Percentiles rank a stretch among this genome's conserved stretches.
Evolutionary conservation across 148 eudicot species (phyloP).

Genomic region (Amaranthus hypochondriacus): DNA sequence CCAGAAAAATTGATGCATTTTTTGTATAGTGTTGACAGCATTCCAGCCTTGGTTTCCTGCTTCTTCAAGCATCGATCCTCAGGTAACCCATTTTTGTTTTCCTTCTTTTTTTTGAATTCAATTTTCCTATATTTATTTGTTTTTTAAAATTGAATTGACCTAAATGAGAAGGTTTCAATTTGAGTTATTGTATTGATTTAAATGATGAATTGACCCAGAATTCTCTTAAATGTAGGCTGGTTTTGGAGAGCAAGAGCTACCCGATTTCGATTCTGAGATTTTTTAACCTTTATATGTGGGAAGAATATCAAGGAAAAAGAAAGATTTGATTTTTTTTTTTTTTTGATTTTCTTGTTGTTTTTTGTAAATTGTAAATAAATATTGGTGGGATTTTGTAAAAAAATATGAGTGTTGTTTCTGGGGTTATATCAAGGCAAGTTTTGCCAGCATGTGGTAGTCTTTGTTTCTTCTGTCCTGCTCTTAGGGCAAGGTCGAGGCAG

Average conservation of each 20-base stretch:
- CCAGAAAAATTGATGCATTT: conserved; percentile 28
- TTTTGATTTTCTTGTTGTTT: neutral
- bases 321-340: conserved; percentile 12
- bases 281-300: neutral
- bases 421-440: conserved; percentile 83
- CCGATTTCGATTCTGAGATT: conserved; percentile 24
- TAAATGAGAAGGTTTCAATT: conserved; percentile 4
- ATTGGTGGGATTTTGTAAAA: conserved; percentile 12
- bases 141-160: conserved; percentile 11
- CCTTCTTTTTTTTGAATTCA: neutral
- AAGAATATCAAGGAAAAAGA: conserved; percentile 29
- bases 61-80: conserved; percentile 49
- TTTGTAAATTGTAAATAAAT: conserved; percentile 18
- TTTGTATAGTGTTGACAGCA: conserved; percentile 26
- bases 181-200: neutral
- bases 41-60: conserved; percentile 68
- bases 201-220: neutral
- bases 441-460: conserved; percentile 84
- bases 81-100: conserved; percentile 35
- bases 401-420: conserved; percentile 72
- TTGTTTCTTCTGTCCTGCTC: conserved; percentile 81
- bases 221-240: conserved; percentile 53
- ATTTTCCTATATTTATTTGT: neutral
- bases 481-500: conserved; percentile 92
- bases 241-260: conserved; percentile 23